Conservation (phyloP, 2,329 filamentous ascomycete species). For the Botrytis deweyae region DNA sequence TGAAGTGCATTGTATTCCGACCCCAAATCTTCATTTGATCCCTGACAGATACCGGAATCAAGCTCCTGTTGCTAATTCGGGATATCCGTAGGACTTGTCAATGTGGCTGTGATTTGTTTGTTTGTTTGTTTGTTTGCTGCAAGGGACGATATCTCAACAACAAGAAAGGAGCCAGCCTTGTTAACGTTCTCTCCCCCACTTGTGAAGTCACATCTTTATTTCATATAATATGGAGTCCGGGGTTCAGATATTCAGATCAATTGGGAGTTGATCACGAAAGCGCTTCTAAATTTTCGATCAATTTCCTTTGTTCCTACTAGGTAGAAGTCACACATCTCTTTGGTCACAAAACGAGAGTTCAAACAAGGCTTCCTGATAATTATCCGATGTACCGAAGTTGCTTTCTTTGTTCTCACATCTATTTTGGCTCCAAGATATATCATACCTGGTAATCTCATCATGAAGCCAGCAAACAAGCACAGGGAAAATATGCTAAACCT, state of each 20-base stretch:
- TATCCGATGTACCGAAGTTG: not conserved
- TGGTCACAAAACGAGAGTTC: no score
- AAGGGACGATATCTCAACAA: not conserved
- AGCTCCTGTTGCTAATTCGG: not conserved
- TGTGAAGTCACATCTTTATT: not conserved
- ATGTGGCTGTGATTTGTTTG: constrained; percentile 6
- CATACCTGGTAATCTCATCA: not conserved
- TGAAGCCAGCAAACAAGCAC: not conserved
- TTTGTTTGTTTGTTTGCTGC: constrained; percentile 1
- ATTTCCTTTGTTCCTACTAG: not conserved
- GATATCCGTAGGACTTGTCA: not conserved
- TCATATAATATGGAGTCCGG: not conserved
- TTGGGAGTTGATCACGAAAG: not conserved
- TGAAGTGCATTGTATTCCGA: not conserved
- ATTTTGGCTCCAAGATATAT: not conserved
- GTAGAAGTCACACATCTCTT: not conserved
- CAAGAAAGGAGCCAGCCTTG: not conserved
- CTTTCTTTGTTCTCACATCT: not conserved
- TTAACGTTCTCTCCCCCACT: not conserved
- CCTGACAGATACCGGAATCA: not conserved
- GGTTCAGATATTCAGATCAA: not conserved
- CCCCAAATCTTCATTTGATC: not conserved
- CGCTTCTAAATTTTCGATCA: not conserved
- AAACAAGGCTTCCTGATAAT: not conserved
- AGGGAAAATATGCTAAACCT: no score